phyloP scores from a whole-genome alignment of 306 rosid genomes.

The Sesbania bispinosa region DNA sequence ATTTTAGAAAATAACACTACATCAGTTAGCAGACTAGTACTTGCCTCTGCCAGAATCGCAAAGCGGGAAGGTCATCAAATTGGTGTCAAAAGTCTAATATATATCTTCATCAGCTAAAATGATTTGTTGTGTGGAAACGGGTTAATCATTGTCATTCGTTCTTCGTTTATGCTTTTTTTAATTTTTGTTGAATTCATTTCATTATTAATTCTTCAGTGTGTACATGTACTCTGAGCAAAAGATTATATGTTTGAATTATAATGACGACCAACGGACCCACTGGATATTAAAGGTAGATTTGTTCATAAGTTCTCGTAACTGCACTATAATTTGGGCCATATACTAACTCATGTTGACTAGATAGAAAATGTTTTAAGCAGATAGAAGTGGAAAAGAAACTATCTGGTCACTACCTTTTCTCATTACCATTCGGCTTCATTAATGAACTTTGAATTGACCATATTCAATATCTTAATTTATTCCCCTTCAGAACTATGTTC shows the following conservation, averaged over 20 bases:
- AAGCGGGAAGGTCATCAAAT: background rate
- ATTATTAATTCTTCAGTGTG: too few species aligned
- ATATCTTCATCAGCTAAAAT: background rate
- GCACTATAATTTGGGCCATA: too few species aligned
- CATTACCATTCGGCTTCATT: background rate
- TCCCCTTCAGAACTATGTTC: too few species aligned
- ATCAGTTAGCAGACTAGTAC: too few species aligned
- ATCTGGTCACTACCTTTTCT: background rate
- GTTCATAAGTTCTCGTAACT: background rate
- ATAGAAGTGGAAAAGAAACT: background rate
- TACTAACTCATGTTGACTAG: too few species aligned
- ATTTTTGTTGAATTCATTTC: too few species aligned
- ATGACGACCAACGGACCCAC: too few species aligned
- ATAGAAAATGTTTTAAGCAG: background rate
- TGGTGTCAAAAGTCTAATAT: background rate
- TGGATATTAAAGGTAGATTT: too few species aligned
- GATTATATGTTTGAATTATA: too few species aligned
- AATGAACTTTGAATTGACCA: constrained; percentile 16
- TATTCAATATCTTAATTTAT: background rate
- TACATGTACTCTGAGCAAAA: too few species aligned
- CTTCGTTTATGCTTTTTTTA: too few species aligned
- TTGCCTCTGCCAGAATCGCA: background rate
- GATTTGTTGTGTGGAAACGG: background rate
- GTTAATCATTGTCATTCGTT: background rate
- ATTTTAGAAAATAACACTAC: too few species aligned